Base-by-base conservation (phyloP, 371 early-diverging fungal species). In the Apophysomyces sp. region DNA sequence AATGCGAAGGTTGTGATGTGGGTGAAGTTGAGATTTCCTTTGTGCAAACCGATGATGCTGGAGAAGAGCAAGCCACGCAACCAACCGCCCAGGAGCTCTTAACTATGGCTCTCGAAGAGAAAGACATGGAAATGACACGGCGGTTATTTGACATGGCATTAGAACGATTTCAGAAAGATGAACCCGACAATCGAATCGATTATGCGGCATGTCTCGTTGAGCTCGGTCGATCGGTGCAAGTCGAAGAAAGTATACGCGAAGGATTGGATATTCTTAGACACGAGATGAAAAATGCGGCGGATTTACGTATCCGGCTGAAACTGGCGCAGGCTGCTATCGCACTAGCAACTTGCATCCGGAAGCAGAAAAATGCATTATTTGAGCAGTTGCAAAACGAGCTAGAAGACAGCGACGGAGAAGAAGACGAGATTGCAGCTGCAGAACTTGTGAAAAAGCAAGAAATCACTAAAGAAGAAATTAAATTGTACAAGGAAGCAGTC, bases 21-120 rank as follows among this genome's bases (percentile, higher is more conserved):
- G 87, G 87, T 6, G 83, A 86, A 58, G 70, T 86, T 11, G 83
- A 84, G 55, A 82, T 86, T 39, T 68, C 82, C 7, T 85, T 86
- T 74, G 74, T 81, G 1, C 67, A 71, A 24, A 73, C 66, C 16
- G 69, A 72, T 51, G 70, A 66, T 7, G 49, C 68, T 27, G 82
- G 79, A 3, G 29, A 75, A 6, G 59, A 72, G 21, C 52, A 68
- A 6, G 54, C 68, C 0, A 63, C 55, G 1, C 61, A 69, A 15
- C 86, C 85, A 3, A 70, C 58, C 16, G 84, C 84, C 2, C 66
- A 74, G 16, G 85, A 85, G 18, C 76, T 86, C 3, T 62, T 84
- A 27, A 72, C 68, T 15, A 81, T 86, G 83, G 86, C 86, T 4
- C 73, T 82, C 16, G 80, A 80, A 13, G 86, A 85, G 49, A 67